Evolutionary conservation across 1,284 basidiomycete species (phyloP).

Genomic region (Irpex sp.): DNA sequence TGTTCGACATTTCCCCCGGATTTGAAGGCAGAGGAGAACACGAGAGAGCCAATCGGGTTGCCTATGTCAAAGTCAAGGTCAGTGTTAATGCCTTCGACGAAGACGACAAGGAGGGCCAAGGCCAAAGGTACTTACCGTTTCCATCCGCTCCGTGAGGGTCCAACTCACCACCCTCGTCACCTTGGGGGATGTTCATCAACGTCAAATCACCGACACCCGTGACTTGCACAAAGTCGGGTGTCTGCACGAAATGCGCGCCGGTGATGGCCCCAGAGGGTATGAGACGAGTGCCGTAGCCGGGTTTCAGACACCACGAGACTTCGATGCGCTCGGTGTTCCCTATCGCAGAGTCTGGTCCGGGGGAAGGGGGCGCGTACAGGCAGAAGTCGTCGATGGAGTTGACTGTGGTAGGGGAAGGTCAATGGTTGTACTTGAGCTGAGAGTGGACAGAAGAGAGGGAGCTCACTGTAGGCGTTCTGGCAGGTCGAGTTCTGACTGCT

Average conservation of each 20-base stretch:
- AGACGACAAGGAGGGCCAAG: too few relatives aligned
- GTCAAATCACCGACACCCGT: conserved; percentile 68
- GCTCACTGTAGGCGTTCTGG: conserved; percentile 62
- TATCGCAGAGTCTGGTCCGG: conserved; percentile 49
- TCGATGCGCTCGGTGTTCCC: conserved; percentile 61
- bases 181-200: conserved; percentile 56
- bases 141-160: conserved; percentile 61
- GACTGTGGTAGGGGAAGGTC: conserved; percentile 32
- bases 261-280: conserved; percentile 74
- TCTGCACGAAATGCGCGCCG: conserved; percentile 68
- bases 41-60: conserved; percentile 68
- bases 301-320: conserved; percentile 70
- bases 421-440: neutral
- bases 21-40: conserved; percentile 66
- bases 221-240: conserved; percentile 69
- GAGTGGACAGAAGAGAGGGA: neutral
- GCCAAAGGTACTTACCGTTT: conserved; percentile 35
- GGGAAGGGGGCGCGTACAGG: conserved; percentile 50
- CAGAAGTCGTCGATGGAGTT: conserved; percentile 65
- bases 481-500: conserved; percentile 57
- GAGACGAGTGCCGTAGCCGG: conserved; percentile 63
- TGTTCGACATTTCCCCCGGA: conserved; percentile 43
- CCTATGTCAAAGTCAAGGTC: conserved; percentile 26
- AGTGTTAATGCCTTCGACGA: too few relatives aligned
- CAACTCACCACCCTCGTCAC: conserved; percentile 60